Evolutionary conservation across 306 rosid species (phyloP).

Genomic region (Corylus avellana): DNA sequence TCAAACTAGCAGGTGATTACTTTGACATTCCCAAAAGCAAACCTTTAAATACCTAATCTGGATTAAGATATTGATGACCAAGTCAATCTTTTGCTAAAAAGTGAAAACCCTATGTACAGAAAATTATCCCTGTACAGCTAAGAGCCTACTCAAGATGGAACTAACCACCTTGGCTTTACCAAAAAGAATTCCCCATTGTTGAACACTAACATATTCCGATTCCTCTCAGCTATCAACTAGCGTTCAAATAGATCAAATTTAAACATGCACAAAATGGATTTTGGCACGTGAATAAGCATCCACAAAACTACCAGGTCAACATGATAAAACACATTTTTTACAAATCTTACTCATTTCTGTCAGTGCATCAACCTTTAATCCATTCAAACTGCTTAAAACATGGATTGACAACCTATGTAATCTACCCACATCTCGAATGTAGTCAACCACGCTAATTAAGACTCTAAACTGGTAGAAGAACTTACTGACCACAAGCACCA

Average conservation of each 20-base stretch:
- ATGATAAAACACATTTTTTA: neutral
- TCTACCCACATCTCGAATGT: neutral
- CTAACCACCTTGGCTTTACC: neutral
- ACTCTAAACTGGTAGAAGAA: neutral
- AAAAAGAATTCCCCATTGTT: neutral
- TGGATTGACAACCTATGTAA: neutral
- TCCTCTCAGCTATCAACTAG: neutral
- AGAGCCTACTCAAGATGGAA: neutral
- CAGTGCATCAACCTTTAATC: neutral
- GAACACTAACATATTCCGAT: neutral
- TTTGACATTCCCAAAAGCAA: neutral
- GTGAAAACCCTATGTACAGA: neutral
- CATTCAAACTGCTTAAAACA: neutral
- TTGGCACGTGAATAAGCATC: neutral
- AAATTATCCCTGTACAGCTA: neutral
- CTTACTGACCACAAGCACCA: neutral
- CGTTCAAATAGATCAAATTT: neutral
- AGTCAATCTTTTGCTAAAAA: neutral
- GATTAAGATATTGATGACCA: neutral
- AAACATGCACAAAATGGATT: neutral
- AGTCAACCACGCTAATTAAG: neutral
- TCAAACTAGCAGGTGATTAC: neutral
- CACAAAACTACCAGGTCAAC: conserved; percentile 16
- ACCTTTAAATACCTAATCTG: neutral
- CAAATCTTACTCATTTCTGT: conserved; percentile 7